These are phyloP conservation scores for Corylus heterophylla DNA, from an alignment of 306 rosid species.

Conservation along the genomic window DNA sequence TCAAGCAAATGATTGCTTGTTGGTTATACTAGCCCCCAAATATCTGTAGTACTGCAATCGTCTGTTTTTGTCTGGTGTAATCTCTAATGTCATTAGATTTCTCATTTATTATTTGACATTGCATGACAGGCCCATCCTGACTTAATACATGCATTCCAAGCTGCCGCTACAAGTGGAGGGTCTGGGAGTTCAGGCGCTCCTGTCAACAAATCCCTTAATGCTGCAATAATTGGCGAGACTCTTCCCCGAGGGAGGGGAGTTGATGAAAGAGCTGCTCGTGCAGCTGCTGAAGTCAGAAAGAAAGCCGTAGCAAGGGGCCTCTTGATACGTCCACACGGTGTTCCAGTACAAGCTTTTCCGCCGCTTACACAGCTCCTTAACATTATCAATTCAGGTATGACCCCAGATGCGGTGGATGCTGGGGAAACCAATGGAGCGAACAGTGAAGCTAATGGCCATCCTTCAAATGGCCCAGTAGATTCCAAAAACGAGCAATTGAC, in stretches of 20 bases:
- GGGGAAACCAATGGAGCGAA: constrained; percentile 52
- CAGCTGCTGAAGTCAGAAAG: constrained; percentile 90
- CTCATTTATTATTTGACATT: constrained; percentile 15
- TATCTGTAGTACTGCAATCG: background rate
- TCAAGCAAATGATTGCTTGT: background rate
- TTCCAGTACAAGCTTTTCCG: constrained; percentile 83
- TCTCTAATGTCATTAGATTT: constrained; percentile 9
- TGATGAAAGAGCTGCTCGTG: constrained; percentile 95
- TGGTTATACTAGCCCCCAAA: background rate
- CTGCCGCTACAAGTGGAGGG: constrained; percentile 82
- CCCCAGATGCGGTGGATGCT: constrained; percentile 49
- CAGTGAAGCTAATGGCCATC: constrained; percentile 40
- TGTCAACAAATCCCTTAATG: constrained; percentile 71
- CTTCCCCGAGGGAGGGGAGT: constrained; percentile 87
- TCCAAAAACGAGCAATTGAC: constrained; percentile 39
- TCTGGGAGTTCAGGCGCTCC: constrained; percentile 74
- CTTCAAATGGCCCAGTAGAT: constrained; percentile 31
- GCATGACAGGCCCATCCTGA: constrained; percentile 77
- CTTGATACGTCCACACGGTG: constrained; percentile 73
- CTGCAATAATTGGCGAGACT: constrained; percentile 72
- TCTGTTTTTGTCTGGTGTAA: background rate
- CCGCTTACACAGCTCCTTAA: constrained; percentile 78
- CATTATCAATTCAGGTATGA: constrained; percentile 61
- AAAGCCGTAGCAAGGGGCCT: constrained; percentile 94
- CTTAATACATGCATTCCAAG: constrained; percentile 91